These are phyloP conservation scores for Asterophora lycoperdoides DNA, from an alignment of 768 basidiomycete genomes.

Conservation along the genomic window DNA sequence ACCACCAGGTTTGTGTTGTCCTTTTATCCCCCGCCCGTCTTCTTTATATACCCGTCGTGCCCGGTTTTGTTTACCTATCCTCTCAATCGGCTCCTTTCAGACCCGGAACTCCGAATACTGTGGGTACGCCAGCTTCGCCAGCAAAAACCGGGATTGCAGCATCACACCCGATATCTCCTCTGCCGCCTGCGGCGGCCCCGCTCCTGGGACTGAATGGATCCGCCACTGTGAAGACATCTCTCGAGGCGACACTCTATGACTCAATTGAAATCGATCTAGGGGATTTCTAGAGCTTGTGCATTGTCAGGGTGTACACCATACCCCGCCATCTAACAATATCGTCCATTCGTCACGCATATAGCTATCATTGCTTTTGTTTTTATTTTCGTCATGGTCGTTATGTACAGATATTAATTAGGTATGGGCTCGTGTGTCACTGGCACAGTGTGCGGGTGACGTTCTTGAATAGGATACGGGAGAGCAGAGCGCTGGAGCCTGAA, in stretches of 20 bases:
- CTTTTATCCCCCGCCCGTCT: slow-evolving; percentile 1
- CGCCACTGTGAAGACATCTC: slow-evolving; percentile 40
- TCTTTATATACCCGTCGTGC: slow-evolving; percentile 3
- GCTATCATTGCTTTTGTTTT: slow-evolving; percentile 1
- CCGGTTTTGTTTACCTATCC: slow-evolving; percentile 12
- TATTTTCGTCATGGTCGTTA: neutral
- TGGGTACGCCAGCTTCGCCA: slow-evolving; percentile 24
- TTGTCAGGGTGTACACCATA: neutral
- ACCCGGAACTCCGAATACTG: slow-evolving; percentile 46
- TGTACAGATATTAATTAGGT: slow-evolving; percentile 11
- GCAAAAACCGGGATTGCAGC: slow-evolving; percentile 17
- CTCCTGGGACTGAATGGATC: slow-evolving; percentile 19
- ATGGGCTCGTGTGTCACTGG: slow-evolving; percentile 1
- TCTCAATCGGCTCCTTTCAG: slow-evolving; percentile 25
- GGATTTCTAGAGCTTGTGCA: slow-evolving; percentile 53
- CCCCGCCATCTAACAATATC: too few species aligned
- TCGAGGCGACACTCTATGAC: slow-evolving; percentile 58
- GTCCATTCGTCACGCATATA: neutral
- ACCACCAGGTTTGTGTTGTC: slow-evolving; percentile 54
- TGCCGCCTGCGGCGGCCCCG: slow-evolving; percentile 21
- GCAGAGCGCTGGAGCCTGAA: neutral
- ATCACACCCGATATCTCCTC: slow-evolving; percentile 21
- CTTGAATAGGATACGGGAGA: slow-evolving; percentile 10
- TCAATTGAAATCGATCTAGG: slow-evolving; percentile 74
- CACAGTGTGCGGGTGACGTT: neutral